Conservation (phyloP, 192 early-diverging fungal genomes). For the Lobulomyces angularis region DNA sequence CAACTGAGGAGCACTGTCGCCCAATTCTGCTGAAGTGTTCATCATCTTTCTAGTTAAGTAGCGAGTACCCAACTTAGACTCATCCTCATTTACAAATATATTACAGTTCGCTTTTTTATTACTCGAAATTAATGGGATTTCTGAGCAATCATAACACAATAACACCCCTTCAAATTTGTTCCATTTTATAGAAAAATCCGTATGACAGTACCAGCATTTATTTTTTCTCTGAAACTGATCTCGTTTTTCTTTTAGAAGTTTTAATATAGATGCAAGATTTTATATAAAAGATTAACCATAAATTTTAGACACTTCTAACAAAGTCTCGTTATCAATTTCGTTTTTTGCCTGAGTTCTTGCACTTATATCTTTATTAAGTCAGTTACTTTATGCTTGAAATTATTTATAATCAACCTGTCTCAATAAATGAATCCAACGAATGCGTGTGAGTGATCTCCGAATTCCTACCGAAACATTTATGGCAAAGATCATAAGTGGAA, state of each 20-base stretch:
- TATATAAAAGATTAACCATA: not conserved
- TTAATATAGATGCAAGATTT: not conserved
- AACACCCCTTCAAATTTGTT: slow-evolving; percentile 3
- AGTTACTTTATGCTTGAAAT: too few species aligned
- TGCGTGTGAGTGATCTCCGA: slow-evolving; percentile 19
- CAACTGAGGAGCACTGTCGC: not conserved
- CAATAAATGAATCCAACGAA: slow-evolving; percentile 24
- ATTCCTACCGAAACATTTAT: slow-evolving; percentile 12
- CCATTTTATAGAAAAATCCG: not conserved
- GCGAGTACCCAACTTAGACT: not conserved
- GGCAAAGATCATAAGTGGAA: slow-evolving; percentile 59
- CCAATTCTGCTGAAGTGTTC: not conserved
- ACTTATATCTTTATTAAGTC: too few species aligned
- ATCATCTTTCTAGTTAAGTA: not conserved
- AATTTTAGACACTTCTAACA: too few species aligned
- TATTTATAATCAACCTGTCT: slow-evolving; percentile 28
- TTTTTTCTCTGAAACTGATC: not conserved
- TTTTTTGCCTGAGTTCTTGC: too few species aligned
- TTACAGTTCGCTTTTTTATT: slow-evolving; percentile 18
- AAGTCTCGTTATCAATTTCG: too few species aligned
- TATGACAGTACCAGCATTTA: slow-evolving; percentile 1
- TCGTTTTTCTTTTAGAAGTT: not conserved
- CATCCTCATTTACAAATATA: not conserved
- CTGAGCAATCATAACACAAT: slow-evolving; percentile 4
- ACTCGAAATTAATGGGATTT: not conserved